phyloP scores from a whole-genome alignment of 179 eudicot genomes.

The Spinacia oleracea region DNA sequence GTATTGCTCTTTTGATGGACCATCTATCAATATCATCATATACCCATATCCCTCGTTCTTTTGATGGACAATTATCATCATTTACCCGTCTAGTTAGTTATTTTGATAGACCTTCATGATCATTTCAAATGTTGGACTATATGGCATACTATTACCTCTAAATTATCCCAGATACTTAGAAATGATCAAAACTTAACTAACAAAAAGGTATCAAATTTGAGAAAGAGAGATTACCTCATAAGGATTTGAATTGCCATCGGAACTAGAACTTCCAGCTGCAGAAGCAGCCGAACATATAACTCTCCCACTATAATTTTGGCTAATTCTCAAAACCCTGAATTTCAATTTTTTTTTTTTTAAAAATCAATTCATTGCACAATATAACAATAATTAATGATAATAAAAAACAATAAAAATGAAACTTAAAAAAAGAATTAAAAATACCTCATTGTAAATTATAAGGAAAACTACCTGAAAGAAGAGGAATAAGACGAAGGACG shows the following conservation, averaged over 20 bases:
- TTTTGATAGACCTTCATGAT: not conserved
- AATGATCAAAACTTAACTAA: not conserved
- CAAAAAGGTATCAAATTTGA: not conserved
- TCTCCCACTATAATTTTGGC: slow-evolving; percentile 25
- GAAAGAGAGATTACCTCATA: slow-evolving; percentile 58
- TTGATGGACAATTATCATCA: not conserved
- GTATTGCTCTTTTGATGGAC: not conserved
- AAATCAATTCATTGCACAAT: not conserved
- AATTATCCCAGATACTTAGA: not conserved
- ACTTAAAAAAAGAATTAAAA: not conserved
- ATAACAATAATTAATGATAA: not conserved
- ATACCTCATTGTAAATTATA: too few species aligned
- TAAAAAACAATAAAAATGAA: too few species aligned
- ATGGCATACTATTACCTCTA: not conserved
- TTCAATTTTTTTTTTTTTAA: not conserved
- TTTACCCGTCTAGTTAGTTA: not conserved
- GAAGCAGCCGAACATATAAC: slow-evolving; percentile 65
- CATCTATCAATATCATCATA: not conserved
- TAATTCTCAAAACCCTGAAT: slow-evolving; percentile 41
- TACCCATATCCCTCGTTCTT: too few species aligned
- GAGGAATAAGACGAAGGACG: slow-evolving; percentile 26
- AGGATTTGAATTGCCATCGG: slow-evolving; percentile 58
- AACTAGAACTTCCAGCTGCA: slow-evolving; percentile 74
- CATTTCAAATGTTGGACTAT: not conserved
- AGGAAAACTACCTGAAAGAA: slow-evolving; percentile 29